Base-by-base conservation (phyloP, 495 filamentous ascomycete species). In the Penicillium pancosmium region DNA sequence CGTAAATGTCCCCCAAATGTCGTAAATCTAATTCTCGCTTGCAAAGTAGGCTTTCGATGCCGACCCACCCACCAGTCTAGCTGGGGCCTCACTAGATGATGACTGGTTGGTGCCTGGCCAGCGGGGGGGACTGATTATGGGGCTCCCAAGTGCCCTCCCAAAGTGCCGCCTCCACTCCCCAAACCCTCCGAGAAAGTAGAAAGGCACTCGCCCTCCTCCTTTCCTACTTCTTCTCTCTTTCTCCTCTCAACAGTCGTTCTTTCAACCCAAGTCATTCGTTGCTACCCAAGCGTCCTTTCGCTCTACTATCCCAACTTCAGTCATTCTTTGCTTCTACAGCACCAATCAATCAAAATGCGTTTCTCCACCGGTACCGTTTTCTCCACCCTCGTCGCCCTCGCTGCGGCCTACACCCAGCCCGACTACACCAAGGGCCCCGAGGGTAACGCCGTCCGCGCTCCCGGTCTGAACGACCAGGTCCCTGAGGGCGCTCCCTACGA, bases 361-460 rank as follows among this genome's bases (percentile, higher is more conserved):
- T 78, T 83, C 72, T 74, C 80, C 59, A 60, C 69, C 48, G 59
- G 76, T 50, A 65, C 78, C 50, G 50, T 82, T 63, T 52, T 79
- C 59, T 74, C 81, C 21, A 73, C 76, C 66, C 68, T 88, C 51
- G 74, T 76, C 51, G 75, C 78, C 66, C 33, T 84, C 41, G 82
- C 78, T 44, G 65, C 78, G 44, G 86, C 86, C 68, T 77, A 78
- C 73, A 84, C 78, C 40, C 55, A 67, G 33, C 79, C 79, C 51
- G 70, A 82, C 62, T 81, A 84, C 66, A 67, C 63, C 40, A 67
- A 80, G 59, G 15, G 50, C 34, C 84, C 83, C 48, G 21, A 34
- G 6, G 87, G 86, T 59, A 90, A 90, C 64, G 72, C 87, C 38
- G 83, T 88, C 69, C 23, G 40, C 41, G 63, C 60, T 5, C 87